These are phyloP conservation scores for Talaromyces sp. DNA, from an alignment of 2,329 filamentous ascomycete species.

Conservation along the genomic window DNA sequence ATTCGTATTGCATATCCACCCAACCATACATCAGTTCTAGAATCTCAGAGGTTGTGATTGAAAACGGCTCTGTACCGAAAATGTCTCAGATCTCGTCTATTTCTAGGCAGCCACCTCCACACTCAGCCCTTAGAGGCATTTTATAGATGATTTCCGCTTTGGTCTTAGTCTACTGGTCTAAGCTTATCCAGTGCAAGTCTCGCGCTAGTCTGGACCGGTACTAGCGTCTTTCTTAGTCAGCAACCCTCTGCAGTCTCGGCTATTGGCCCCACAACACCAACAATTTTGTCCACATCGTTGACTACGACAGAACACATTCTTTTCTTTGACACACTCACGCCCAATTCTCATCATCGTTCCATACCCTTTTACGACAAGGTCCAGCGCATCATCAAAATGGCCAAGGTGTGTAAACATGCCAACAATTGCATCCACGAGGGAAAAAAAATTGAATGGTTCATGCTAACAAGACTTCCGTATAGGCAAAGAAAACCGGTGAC, in stretches of 20 bases:
- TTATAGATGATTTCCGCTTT: neutral
- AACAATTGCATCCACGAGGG: neutral
- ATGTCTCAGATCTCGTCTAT: neutral
- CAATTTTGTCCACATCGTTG: neutral
- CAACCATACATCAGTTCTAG: too few species aligned
- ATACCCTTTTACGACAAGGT: constrained; percentile 9
- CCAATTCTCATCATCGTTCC: neutral
- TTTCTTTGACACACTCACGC: constrained; percentile 2
- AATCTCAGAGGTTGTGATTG: too few species aligned
- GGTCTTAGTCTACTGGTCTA: neutral
- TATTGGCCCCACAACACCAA: constrained; percentile 3
- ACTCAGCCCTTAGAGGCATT: neutral
- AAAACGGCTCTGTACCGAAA: neutral
- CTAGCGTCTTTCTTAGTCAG: neutral
- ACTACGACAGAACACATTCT: neutral
- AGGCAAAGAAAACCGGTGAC: constrained; percentile 18
- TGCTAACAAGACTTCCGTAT: neutral
- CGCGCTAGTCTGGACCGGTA: neutral
- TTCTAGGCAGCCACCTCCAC: neutral
- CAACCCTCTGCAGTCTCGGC: neutral
- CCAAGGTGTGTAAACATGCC: constrained; percentile 12
- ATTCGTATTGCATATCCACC: neutral
- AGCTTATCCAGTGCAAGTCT: too few species aligned
- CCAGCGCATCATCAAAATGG: constrained; percentile 15
- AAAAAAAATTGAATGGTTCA: neutral